Evolutionary conservation across 441 rosid species (phyloP), one percentile per base, ranked within the genome.

Genomic region (Corymbia citriodora): DNA sequence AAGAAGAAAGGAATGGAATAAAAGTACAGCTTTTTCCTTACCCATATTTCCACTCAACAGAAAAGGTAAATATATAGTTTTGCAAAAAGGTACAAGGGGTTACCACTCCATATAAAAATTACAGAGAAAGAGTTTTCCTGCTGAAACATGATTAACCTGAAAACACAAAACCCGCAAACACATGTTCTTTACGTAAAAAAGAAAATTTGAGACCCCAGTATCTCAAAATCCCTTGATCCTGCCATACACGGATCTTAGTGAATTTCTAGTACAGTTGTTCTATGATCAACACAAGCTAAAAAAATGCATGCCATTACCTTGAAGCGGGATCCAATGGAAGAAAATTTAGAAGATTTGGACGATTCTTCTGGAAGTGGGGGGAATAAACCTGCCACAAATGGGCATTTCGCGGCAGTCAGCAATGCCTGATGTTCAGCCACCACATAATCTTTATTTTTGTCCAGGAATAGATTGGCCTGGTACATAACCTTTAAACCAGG

Each of bases 351-450:
- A 36, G 91, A 90, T 83, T 90, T 90, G 70, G 91, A 87, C 23
- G 89, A 90, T 68, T 90, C 91, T 70, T 90, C 85, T 10, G 91
- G 89, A 87, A 90, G 91, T 63, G 91, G 91, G 55, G 91, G 91
- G 59, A 90, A 90, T 33, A 90, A 83, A 72, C 89, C 87, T 7
- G 91, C 88, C 55, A 48, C 91, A 55, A 90, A 90, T 68, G 68
- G 25, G 87, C 91, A 90, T 59, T 90, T 87, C 55, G 91, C 70
- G 55, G 91, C 91, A 87, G 87, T 87, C 87, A 90, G 74, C 87
- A 90, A 55, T 45, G 36, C 91, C 88, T 90, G 91, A 90, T 90
- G 91, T 90, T 90, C 91, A 40, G 91, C 91, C 55, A 90, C 91
- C 74, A 90, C 91, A 87, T 90, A 90, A 90, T 90, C 91, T 87